These are phyloP conservation scores for Amoebophrya sp. DNA, from an alignment of 169 alveolate species.

Conservation along the genomic window DNA sequence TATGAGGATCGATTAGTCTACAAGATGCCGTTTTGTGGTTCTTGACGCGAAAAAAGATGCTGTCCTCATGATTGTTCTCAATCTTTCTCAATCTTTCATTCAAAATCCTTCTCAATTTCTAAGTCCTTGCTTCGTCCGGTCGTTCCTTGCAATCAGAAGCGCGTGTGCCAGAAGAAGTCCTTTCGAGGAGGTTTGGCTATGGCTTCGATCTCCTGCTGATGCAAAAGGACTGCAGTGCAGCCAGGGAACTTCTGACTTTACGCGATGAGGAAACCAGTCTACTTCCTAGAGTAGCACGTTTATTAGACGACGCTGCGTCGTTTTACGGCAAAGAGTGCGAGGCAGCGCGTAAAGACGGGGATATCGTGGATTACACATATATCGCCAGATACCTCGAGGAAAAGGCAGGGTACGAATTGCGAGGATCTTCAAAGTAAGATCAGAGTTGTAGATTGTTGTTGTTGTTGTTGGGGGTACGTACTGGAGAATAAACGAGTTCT, in stretches of 20 bases:
- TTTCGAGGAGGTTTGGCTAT: neutral
- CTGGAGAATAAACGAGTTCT: too few relatives aligned
- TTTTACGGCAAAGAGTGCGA: neutral
- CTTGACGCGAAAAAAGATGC: too few relatives aligned
- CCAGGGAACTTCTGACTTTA: neutral
- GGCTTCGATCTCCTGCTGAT: neutral
- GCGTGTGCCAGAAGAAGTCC: neutral
- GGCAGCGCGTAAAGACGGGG: neutral
- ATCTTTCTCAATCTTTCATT: too few relatives aligned
- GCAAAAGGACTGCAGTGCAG: neutral
- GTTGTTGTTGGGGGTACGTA: too few relatives aligned
- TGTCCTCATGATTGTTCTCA: too few relatives aligned
- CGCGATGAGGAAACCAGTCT: neutral
- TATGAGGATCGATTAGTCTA: too few relatives aligned
- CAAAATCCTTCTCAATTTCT: too few relatives aligned
- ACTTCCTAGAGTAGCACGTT: neutral
- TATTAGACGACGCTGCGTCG: neutral
- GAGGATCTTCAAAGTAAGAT: too few relatives aligned
- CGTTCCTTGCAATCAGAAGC: neutral
- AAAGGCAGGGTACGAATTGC: too few relatives aligned
- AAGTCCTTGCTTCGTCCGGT: too few relatives aligned
- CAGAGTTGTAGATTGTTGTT: too few relatives aligned
- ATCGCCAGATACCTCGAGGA: neutral
- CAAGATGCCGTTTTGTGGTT: too few relatives aligned
- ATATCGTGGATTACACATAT: neutral